Evolutionary conservation across 257 asterid species (phyloP).

Genomic region (Lycium barbarum): DNA sequence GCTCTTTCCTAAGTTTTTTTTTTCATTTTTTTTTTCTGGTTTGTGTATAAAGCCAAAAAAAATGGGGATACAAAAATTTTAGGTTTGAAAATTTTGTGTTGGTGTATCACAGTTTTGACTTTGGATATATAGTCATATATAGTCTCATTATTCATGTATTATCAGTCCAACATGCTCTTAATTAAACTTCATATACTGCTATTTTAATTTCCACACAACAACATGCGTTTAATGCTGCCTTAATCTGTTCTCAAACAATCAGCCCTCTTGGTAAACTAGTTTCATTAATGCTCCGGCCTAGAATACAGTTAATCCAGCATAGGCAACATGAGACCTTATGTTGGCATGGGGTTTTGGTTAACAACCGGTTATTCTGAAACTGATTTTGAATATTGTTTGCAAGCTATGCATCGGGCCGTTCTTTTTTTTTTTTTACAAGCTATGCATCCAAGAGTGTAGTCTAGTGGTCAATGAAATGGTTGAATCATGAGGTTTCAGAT

Average conservation of each 20-base stretch:
- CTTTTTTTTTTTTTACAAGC: not conserved
- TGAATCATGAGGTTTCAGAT: not conserved
- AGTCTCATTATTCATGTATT: slow-evolving; percentile 6
- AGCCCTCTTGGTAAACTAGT: not conserved
- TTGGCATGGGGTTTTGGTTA: not conserved
- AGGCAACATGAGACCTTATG: not conserved
- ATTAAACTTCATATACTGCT: not conserved
- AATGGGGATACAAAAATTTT: not conserved
- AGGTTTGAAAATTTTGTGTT: not conserved
- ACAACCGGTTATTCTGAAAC: not conserved
- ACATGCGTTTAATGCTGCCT: not conserved
- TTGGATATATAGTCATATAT: not conserved
- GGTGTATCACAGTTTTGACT: slow-evolving; percentile 12
- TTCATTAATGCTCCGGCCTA: too few relatives aligned
- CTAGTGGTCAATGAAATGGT: not conserved
- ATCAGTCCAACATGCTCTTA: not conserved
- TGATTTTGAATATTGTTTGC: not conserved
- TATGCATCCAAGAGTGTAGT: not conserved
- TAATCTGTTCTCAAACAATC: not conserved
- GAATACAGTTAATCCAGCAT: not conserved
- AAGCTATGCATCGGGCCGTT: not conserved
- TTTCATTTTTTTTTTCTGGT: not conserved
- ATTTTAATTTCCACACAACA: not conserved
- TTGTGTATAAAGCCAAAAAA: not conserved
- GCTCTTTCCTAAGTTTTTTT: not conserved